Evolutionary conservation across 225 moss, liverwort and hornwort species (phyloP), one percentile per base, ranked within the genome.

Genomic region (Marchantia paleacea): DNA sequence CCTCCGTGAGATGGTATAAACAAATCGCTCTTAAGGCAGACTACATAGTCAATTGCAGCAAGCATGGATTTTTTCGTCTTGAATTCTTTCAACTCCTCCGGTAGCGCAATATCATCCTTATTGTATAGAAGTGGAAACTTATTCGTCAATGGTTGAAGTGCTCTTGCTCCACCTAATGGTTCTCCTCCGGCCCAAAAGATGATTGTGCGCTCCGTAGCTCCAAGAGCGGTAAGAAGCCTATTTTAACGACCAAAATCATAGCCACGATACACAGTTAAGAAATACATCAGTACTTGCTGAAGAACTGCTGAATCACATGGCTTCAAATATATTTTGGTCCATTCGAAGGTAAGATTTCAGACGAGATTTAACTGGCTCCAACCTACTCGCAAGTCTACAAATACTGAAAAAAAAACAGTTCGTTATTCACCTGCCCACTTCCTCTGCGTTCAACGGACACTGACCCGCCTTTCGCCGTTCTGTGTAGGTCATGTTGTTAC

Each of bases 1-100:
- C 92, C 91, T 16, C 91, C 92, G 68, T 92, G 91, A 26, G 92
- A 92, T 12, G 89, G 92, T 82, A 92, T 69, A 75, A 92, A 89
- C 25, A 92, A 88, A 64, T 91, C 80, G 73, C 91, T 90, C 75
- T 84, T 85, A 13, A 92, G 85, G 68, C 91, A 91, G 58, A 92
- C 91, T 39, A 92, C 50, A 79, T 89, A 89, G 82, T 92, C 91
- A 0, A 92, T 87, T 5, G 91, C 92, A 0, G 92, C 92, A 25
- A 92, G 92, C 31, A 89, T 89, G 26, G 91, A 92, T 10, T 89
- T 89, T 73, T 88, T 90, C 0, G 69, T 85, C 19, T 58, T 60
- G 75, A 93, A 91, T 5, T 88, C 86, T 24, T 79, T 58, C 19
- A 93, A 88, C 86, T 93, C 93, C 81, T 77, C 66, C 0, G 76